These are phyloP conservation scores for Puccinia polysora DNA, from an alignment of 1,284 basidiomycete species.

Conservation along the genomic window DNA sequence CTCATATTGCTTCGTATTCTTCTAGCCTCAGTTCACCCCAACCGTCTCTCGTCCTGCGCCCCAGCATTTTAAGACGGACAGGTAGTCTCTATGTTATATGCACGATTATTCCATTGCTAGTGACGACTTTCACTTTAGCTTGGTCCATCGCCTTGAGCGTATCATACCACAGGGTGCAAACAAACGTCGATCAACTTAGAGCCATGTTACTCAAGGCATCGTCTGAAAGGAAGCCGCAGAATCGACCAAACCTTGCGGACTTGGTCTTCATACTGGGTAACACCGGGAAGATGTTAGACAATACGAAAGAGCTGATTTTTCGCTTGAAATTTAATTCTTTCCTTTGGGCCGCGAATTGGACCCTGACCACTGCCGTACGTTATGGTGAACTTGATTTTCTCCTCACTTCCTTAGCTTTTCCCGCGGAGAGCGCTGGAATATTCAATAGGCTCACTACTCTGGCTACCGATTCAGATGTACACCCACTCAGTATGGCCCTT, in stretches of 20 bases:
- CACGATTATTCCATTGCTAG: conserved; percentile 19
- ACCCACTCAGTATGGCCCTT: conserved; percentile 34
- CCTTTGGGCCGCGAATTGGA: conserved; percentile 32
- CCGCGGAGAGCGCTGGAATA: background rate
- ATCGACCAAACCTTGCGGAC: background rate
- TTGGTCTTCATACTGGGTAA: background rate
- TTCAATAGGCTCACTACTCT: background rate
- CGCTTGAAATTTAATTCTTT: conserved; percentile 29
- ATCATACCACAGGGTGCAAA: conserved; percentile 14
- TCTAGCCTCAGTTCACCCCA: conserved; percentile 29
- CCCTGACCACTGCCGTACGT: conserved; percentile 28
- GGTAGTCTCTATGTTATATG: conserved; percentile 23
- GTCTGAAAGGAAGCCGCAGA: conserved; percentile 12
- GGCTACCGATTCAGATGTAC: conserved; percentile 13
- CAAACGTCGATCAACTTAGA: conserved; percentile 6
- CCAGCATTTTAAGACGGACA: background rate
- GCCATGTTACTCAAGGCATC: conserved; percentile 19
- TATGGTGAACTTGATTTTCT: background rate
- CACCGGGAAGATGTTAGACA: background rate
- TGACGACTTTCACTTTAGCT: conserved; percentile 17
- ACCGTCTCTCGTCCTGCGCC: conserved; percentile 5
- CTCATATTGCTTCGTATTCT: background rate
- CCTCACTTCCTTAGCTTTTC: background rate
- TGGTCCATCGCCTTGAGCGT: conserved; percentile 20
- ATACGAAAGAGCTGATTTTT: conserved; percentile 13